Conservation (phyloP, 2,329 filamentous ascomycete species). For the Aspergillus versicolor region DNA sequence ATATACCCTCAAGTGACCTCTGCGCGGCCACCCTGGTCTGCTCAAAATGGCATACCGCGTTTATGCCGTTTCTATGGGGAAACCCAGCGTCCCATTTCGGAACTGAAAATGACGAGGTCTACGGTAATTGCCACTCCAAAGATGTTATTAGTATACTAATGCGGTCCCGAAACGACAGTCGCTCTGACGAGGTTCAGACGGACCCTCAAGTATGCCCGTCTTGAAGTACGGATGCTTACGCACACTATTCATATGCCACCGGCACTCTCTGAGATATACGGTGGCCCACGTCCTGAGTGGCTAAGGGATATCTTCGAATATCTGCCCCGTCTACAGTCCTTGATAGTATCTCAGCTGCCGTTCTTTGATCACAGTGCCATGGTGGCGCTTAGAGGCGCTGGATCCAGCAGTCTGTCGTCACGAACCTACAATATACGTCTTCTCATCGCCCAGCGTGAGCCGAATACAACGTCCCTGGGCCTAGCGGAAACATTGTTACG, state of each 20-base stretch:
- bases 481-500: conserved; percentile 53
- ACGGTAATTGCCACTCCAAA: conserved; percentile 40
- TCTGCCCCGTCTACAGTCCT: conserved; percentile 58
- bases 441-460: conserved; percentile 56
- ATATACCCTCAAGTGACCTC: conserved; percentile 56
- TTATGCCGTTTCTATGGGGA: conserved; percentile 61
- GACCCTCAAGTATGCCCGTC: conserved; percentile 54
- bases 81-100: conserved; percentile 64
- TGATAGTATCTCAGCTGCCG: conserved; percentile 58
- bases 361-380: conserved; percentile 63
- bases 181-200: conserved; percentile 60
- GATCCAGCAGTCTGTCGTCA: conserved; percentile 6
- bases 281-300: conserved; percentile 59
- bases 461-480: conserved; percentile 57
- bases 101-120: conserved; percentile 59
- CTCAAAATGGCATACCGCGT: conserved; percentile 58
- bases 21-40: conserved; percentile 58
- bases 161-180: conserved; percentile 36
- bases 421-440: conserved; percentile 52
- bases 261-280: conserved; percentile 61
- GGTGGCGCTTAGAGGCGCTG: conserved; percentile 44
- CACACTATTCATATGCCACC: conserved; percentile 63
- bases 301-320: conserved; percentile 58
- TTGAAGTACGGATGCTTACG: conserved; percentile 54
- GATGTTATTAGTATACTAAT: conserved; percentile 12